Evolutionary conservation across 2,329 filamentous ascomycete genomes (phyloP), one percentile per base, ranked within the genome.

Genomic region (Gyromitra esculenta): DNA sequence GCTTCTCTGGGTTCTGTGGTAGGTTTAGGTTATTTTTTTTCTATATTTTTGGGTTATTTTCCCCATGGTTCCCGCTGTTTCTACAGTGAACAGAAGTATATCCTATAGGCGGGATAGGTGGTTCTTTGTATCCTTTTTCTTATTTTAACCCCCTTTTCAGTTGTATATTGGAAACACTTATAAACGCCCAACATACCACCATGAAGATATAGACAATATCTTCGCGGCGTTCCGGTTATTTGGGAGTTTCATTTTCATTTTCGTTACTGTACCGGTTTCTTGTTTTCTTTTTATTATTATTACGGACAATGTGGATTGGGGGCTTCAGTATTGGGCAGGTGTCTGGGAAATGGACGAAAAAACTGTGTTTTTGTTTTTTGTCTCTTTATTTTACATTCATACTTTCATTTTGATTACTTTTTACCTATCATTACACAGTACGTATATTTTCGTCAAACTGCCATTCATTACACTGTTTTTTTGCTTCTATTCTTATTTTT

Each of bases 341-440:
- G 65, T 65, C 65, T 75, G 72, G 66, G 59, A 75, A 64, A 69
- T 64, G 65, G 50, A 71, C 72, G 66, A 75, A 75, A 73, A 75
- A 75, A 59, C 50, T 75, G 66, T 63, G 69, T 75, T 65, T 65
- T 50, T 71, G 21, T 70, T 70, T 56, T 52, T 60, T 74, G 48
- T 41, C 48, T 73, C 57, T 56, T 75, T 70, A 69, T 69, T 68
- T 62, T 56, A 69, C 56, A 15, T 74, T 74, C 72, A 59, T 69
- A 57, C 65, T 37, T 41, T 70, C 72, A 45, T 64, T 74, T 71
- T 52, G 41, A 59, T 70, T 57, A 57, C 39, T 18, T 65, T 75
- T 56, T 70, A 50, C 45, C 21, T 71, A 41, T 54, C 57, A 65
- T 56, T 62, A 4, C 25, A 31, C 25, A 31, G 25, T 31, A 31